Evolutionary conservation across 208 protist species (phyloP).

Genomic region (Herpetomonas samuelpessoai): DNA sequence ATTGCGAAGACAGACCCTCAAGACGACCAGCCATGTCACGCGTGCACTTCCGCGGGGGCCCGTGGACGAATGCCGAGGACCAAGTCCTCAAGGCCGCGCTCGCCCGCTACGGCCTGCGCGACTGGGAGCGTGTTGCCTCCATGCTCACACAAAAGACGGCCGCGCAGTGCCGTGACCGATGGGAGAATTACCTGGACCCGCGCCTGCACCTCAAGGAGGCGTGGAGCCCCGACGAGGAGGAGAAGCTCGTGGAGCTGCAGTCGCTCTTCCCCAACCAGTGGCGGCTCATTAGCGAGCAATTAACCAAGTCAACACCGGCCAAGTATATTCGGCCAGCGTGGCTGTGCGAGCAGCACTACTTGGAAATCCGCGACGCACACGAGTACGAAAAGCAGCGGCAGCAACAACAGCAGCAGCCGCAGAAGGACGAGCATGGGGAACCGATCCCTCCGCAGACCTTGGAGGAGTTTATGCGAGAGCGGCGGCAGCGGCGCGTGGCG

Average conservation of each 20-base stretch:
- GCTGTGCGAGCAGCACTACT: conserved; percentile 99
- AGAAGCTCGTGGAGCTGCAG: conserved; percentile 98
- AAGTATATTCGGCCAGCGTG: conserved; percentile 96
- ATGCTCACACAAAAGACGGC: conserved; percentile 98
- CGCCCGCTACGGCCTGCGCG: conserved; percentile 99
- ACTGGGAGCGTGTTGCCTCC: conserved; percentile 99
- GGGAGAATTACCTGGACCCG: conserved; percentile 99
- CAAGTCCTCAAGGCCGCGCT: conserved; percentile 99
- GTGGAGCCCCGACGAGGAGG: conserved; percentile 99
- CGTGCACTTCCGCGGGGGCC: conserved; percentile 95
- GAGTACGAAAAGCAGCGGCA: conserved; percentile 69
- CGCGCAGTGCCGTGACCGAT: conserved; percentile 99
- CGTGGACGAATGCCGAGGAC: conserved; percentile 99
- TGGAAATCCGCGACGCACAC: conserved; percentile 93
- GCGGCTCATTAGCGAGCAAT: conserved; percentile 96
- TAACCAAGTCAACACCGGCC: conserved; percentile 41
- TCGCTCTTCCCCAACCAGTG: conserved; percentile 99
- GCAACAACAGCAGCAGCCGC: conserved; percentile 16
- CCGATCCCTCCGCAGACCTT: conserved; percentile 26
- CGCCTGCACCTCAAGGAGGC: conserved; percentile 98
- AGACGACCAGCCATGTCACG: conserved; percentile 74
- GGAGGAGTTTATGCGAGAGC: conserved; percentile 73
- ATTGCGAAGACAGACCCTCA: no score
- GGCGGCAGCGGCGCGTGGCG: conserved; percentile 45
- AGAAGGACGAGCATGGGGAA: conserved; percentile 55